phyloP scores from a whole-genome alignment of 2,329 filamentous ascomycete species.

The Ceratocystis eucalypticola region DNA sequence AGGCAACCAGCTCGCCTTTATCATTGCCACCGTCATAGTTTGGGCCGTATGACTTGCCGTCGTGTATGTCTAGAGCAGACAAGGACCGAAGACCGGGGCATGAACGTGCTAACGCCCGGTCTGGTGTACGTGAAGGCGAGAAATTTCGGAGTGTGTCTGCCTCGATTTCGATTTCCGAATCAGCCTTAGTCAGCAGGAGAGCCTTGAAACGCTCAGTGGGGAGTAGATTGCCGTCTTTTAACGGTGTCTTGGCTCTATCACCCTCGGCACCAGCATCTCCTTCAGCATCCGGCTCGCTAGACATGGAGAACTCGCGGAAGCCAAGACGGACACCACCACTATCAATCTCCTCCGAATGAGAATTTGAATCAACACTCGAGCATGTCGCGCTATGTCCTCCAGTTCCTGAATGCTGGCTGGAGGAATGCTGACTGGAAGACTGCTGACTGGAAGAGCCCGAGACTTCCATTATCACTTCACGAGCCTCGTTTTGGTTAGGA shows the following conservation, averaged over 20 bases:
- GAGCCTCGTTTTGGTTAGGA: conserved; percentile 39
- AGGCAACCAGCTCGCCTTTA: neutral
- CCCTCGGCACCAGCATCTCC: neutral
- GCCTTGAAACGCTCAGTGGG: neutral
- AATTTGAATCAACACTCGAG: neutral
- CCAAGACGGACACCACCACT: neutral
- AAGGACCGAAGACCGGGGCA: neutral
- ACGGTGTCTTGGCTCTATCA: neutral
- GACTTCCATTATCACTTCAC: conserved; percentile 21
- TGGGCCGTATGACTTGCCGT: neutral
- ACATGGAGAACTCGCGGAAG: neutral
- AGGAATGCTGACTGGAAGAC: conserved; percentile 22
- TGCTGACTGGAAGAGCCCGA: conserved; percentile 24
- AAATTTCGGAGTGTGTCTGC: neutral
- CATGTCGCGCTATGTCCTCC: neutral
- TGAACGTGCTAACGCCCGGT: neutral
- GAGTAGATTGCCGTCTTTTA: neutral
- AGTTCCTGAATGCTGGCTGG: neutral
- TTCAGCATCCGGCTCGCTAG: neutral
- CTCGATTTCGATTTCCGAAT: neutral
- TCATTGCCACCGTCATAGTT: neutral
- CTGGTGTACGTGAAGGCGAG: neutral
- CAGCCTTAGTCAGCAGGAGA: neutral
- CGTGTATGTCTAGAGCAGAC: neutral
- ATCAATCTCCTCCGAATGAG: neutral